These are phyloP conservation scores for Astraeus odoratus DNA, from an alignment of 768 basidiomycete genomes.

Conservation along the genomic window DNA sequence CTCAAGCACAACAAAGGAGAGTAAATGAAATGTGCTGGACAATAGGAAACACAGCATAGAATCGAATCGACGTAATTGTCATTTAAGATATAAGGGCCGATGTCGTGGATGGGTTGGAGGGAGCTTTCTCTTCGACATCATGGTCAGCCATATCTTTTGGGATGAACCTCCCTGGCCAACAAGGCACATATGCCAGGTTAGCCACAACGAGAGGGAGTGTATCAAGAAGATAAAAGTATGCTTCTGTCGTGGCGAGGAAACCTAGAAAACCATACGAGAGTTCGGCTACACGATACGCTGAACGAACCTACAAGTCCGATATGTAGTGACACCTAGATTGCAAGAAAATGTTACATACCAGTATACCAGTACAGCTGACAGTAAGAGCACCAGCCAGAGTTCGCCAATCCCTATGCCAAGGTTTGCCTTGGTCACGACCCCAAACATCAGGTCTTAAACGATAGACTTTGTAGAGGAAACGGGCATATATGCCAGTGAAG, in stretches of 20 bases:
- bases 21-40: no score
- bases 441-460: slow-evolving; percentile 35
- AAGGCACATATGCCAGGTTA: slow-evolving; percentile 44
- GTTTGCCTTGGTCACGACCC: slow-evolving; percentile 28
- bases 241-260: slow-evolving; percentile 49
- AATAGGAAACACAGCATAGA: no score
- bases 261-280: slow-evolving; percentile 56
- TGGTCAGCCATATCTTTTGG: background rate
- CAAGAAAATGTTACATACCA: slow-evolving; percentile 39
- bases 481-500: slow-evolving; percentile 40
- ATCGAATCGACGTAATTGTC: no score
- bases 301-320: slow-evolving; percentile 46
- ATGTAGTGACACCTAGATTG: background rate
- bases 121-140: background rate
- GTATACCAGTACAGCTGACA: slow-evolving; percentile 55
- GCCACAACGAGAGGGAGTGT: slow-evolving; percentile 61
- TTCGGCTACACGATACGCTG: slow-evolving; percentile 53
- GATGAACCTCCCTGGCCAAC: slow-evolving; percentile 64
- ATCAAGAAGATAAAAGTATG: slow-evolving; percentile 61
- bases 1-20: no score
- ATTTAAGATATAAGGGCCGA: no score
- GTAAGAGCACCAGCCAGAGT: slow-evolving; percentile 42
- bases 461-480: slow-evolving; percentile 45
- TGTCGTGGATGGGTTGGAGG: background rate
- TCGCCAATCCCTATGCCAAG: slow-evolving; percentile 55